Conservation (phyloP, 192 early-diverging fungal species). For the Diversispora epigaea region DNA sequence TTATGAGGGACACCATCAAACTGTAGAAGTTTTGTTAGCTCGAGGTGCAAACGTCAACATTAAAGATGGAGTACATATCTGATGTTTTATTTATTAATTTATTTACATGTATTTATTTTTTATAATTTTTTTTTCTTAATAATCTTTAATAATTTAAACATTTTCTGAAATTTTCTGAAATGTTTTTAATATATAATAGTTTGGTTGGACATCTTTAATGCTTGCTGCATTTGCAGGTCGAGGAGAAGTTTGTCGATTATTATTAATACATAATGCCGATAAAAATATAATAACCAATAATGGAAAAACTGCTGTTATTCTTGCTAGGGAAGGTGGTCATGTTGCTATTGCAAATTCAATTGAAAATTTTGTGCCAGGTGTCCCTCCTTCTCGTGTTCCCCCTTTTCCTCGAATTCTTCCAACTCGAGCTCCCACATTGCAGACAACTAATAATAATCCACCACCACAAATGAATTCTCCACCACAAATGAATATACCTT, state of each 20-base stretch:
- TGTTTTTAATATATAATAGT: background rate
- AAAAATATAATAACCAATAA: conserved; percentile 38
- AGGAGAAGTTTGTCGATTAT: conserved; percentile 36
- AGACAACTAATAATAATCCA: background rate
- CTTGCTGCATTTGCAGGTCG: conserved; percentile 43
- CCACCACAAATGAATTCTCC: background rate
- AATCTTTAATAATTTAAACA: background rate
- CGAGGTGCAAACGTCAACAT: conserved; percentile 39
- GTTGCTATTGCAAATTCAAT: conserved; percentile 36
- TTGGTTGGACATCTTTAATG: conserved; percentile 47
- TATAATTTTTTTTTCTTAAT: conserved; percentile 5
- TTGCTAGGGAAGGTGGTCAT: conserved; percentile 42
- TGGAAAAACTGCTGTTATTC: conserved; percentile 39
- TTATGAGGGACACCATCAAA: conserved; percentile 40
- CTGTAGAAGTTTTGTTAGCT: conserved; percentile 36
- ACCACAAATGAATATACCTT: no score
- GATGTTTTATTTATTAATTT: background rate
- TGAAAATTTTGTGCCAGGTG: conserved; percentile 31
- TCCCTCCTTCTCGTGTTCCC: background rate
- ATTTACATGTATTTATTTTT: background rate
- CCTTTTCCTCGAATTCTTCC: background rate
- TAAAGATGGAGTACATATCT: conserved; percentile 32
- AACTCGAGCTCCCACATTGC: background rate
- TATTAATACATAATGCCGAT: conserved; percentile 40
- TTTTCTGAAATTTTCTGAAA: background rate